phyloP scores from a whole-genome alignment of 306 rosid species.

The Vachellia collinsii region DNA sequence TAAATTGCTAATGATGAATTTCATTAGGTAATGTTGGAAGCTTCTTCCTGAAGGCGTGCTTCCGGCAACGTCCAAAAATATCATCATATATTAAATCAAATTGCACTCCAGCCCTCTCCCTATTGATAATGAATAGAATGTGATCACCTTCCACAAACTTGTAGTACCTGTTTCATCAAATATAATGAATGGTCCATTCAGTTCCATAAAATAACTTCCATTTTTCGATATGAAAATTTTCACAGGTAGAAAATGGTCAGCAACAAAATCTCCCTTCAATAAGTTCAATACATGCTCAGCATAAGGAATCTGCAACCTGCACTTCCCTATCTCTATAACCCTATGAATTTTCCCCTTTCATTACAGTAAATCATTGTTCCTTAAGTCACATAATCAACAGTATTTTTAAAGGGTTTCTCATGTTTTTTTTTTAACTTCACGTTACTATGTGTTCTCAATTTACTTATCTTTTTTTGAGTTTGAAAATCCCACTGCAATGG shows the following conservation, averaged over 20 bases:
- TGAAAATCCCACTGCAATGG: no score
- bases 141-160: slow-evolving; percentile 93
- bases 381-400: background rate
- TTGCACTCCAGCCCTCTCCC: slow-evolving; percentile 96
- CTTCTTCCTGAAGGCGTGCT: slow-evolving; percentile 76
- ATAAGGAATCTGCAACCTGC: background rate
- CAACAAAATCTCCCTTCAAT: background rate
- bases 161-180: slow-evolving; percentile 76
- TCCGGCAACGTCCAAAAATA: slow-evolving; percentile 94
- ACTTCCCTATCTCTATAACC: background rate
- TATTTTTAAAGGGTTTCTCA: no score
- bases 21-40: slow-evolving; percentile 76
- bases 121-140: slow-evolving; percentile 70
- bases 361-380: background rate
- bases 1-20: slow-evolving; percentile 45
- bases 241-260: background rate
- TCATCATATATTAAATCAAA: slow-evolving; percentile 88
- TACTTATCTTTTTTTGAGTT: no score
- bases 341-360: background rate
- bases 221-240: background rate
- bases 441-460: no score
- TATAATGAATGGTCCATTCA: slow-evolving; percentile 23
- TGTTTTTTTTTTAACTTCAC: no score
- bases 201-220: slow-evolving; percentile 15
- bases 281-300: background rate